Conservation (phyloP, 192 early-diverging fungal species). For the Entomortierella chlamydospora region DNA sequence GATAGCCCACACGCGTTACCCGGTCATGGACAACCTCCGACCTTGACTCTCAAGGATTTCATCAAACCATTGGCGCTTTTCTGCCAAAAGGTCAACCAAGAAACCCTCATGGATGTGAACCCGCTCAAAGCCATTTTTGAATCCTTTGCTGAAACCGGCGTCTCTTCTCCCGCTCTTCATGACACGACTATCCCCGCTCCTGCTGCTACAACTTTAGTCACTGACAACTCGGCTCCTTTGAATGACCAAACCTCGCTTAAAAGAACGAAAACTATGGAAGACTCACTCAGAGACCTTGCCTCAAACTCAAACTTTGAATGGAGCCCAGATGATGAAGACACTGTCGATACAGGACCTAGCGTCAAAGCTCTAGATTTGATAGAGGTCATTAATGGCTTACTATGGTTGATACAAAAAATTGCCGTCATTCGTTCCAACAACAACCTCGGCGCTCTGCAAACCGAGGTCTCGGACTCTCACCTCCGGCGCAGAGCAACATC, state of each 20-base stretch:
- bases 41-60: conserved; percentile 19
- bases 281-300: conserved; percentile 32
- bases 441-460: background rate
- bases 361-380: conserved; percentile 38
- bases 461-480: background rate
- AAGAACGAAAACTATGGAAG: conserved; percentile 40
- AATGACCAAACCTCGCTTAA: background rate
- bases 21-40: background rate
- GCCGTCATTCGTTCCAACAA: background rate
- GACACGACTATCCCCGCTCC: background rate
- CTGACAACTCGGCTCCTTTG: background rate
- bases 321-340: conserved; percentile 40
- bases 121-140: conserved; percentile 44
- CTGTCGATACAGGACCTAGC: conserved; percentile 12
- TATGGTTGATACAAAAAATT: conserved; percentile 30
- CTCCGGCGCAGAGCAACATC: conserved; percentile 13
- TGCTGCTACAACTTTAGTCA: background rate
- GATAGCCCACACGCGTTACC: conserved; percentile 16
- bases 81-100: conserved; percentile 24
- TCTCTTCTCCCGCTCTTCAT: background rate
- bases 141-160: conserved; percentile 26
- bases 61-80: conserved; percentile 50
- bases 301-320: conserved; percentile 38
- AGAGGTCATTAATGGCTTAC: conserved; percentile 29
- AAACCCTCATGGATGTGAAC: conserved; percentile 6